These are phyloP conservation scores for Eucalyptus virginea DNA, from an alignment of 345 rosid genomes.

Conservation along the genomic window DNA sequence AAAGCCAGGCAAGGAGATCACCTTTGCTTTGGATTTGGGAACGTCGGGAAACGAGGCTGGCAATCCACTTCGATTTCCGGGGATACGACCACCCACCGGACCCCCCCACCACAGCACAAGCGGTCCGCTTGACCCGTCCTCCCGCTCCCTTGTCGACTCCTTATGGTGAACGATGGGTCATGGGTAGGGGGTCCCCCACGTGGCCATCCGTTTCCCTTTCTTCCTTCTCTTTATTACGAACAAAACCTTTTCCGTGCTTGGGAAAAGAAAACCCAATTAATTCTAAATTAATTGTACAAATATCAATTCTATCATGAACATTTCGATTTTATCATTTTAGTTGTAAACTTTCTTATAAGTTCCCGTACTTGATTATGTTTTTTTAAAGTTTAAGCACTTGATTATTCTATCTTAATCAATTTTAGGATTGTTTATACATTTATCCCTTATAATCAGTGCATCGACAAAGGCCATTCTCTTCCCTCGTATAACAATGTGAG, in stretches of 20 bases:
- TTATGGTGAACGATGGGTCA: neutral
- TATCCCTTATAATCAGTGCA: fast-evolving
- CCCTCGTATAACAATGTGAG: neutral
- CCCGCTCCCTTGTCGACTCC: neutral
- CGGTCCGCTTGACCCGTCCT: neutral
- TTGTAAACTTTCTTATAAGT: fast-evolving
- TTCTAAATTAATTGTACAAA: fast-evolving
- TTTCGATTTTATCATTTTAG: neutral
- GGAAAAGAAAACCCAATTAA: neutral
- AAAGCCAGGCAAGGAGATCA: neutral
- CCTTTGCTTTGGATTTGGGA: neutral
- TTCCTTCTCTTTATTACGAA: neutral
- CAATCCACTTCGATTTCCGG: neutral
- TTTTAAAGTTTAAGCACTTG: fast-evolving
- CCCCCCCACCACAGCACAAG: neutral
- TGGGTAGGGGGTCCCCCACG: neutral
- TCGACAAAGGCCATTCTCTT: neutral
- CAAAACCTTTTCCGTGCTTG: neutral
- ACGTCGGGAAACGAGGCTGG: neutral
- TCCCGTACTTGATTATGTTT: fast-evolving
- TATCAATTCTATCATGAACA: fast-evolving
- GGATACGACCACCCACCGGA: neutral
- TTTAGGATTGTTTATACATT: fast-evolving
- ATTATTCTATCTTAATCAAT: fast-evolving
- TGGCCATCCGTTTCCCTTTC: neutral